Conservation (phyloP, 225 moss, liverwort and hornwort species). For the Straminergon stramineum region DNA sequence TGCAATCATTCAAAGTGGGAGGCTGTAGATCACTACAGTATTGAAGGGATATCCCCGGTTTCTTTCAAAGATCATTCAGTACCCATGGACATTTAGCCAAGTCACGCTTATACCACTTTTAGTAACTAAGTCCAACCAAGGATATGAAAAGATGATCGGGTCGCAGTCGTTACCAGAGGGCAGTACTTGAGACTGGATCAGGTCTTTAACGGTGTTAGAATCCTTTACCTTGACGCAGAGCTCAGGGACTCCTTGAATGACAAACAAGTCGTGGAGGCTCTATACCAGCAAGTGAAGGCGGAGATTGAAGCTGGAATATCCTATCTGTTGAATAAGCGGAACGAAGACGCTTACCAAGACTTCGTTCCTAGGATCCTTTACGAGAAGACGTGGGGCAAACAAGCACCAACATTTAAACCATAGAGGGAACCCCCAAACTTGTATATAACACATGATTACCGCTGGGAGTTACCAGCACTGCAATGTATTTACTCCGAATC, state of each 20-base stretch:
- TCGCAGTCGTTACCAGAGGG: neutral
- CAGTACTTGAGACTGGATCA: neutral
- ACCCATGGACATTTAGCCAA: neutral
- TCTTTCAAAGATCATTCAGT: neutral
- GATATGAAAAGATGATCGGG: neutral
- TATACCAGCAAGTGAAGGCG: slow-evolving; percentile 50
- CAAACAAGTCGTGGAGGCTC: slow-evolving; percentile 28
- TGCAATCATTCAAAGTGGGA: neutral
- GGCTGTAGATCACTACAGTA: neutral
- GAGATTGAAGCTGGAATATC: slow-evolving; percentile 61
- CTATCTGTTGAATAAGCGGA: slow-evolving; percentile 49
- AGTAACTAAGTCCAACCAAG: neutral
- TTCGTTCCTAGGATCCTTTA: slow-evolving; percentile 57
- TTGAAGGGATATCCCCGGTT: neutral
- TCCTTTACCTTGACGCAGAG: slow-evolving; percentile 3
- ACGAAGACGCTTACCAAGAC: slow-evolving; percentile 52
- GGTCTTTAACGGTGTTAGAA: neutral
- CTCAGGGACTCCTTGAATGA: slow-evolving; percentile 46
- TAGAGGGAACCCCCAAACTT: neutral
- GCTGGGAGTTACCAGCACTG: neutral
- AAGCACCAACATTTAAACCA: slow-evolving; percentile 65
- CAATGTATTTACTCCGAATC: neutral
- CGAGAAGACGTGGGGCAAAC: slow-evolving; percentile 47
- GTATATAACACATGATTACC: neutral
- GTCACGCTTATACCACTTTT: neutral